Evolutionary conservation across 2,329 filamentous ascomycete genomes (phyloP).

Genomic region (Stemphylium vesicarium): DNA sequence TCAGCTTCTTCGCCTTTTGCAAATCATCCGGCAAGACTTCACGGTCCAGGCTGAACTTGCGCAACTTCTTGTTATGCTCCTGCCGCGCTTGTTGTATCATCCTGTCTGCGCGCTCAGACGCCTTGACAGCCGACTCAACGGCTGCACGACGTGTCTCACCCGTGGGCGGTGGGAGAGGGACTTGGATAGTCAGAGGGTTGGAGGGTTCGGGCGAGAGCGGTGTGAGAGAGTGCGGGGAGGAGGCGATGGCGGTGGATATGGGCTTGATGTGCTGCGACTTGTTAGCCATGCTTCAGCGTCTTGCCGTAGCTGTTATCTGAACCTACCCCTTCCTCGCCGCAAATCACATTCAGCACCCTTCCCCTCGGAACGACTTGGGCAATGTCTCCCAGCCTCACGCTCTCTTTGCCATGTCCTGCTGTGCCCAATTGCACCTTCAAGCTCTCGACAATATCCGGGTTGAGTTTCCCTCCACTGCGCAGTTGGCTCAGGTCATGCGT

Average conservation of each 20-base stretch:
- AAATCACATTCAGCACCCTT: slow-evolving; percentile 65
- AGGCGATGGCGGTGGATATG: slow-evolving; percentile 60
- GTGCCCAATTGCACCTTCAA: slow-evolving; percentile 65
- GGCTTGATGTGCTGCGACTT: slow-evolving; percentile 60
- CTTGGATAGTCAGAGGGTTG: slow-evolving; percentile 59
- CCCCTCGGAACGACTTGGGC: slow-evolving; percentile 72
- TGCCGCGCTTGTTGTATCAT: slow-evolving; percentile 53
- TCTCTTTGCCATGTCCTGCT: slow-evolving; percentile 54
- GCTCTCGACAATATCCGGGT: slow-evolving; percentile 66
- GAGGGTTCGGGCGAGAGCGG: slow-evolving; percentile 59
- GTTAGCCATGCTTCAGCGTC: slow-evolving; percentile 1
- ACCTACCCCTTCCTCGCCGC: slow-evolving; percentile 68
- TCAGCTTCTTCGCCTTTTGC: slow-evolving; percentile 55
- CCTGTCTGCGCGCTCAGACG: slow-evolving; percentile 51
- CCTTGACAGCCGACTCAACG: slow-evolving; percentile 50
- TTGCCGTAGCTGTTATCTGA: background rate
- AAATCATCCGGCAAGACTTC: slow-evolving; percentile 56
- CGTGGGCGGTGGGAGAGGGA: slow-evolving; percentile 64
- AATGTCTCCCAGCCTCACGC: slow-evolving; percentile 64
- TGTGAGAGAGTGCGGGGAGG: slow-evolving; percentile 57
- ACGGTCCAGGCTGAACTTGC: slow-evolving; percentile 52
- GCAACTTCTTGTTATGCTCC: slow-evolving; percentile 57
- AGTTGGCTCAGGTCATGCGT: slow-evolving; percentile 68
- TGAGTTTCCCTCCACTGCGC: slow-evolving; percentile 66
- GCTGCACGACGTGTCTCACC: slow-evolving; percentile 59